Evolutionary conservation across 2,329 filamentous ascomycete genomes (phyloP).

Genomic region (Cryphonectria nitschkei): DNA sequence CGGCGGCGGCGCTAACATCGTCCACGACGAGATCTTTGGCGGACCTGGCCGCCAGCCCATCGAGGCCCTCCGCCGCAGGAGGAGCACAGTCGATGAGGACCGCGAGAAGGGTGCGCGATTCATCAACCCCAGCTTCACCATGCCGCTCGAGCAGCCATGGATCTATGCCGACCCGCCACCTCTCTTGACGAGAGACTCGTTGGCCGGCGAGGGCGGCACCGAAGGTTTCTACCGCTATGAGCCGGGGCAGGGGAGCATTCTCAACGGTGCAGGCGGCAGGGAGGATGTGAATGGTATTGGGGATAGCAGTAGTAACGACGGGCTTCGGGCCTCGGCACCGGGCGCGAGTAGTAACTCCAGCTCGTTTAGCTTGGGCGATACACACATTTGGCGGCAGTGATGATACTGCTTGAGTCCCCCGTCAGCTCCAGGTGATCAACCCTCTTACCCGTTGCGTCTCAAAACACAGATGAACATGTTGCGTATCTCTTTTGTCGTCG

Average conservation of each 20-base stretch:
- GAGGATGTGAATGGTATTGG: conserved; percentile 1
- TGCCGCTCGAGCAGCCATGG: conserved; percentile 73
- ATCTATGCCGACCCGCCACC: conserved; percentile 63
- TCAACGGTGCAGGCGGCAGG: conserved; percentile 1
- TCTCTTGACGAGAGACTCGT: conserved; percentile 28
- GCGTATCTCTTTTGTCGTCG: not conserved
- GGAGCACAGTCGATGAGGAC: conserved; percentile 73
- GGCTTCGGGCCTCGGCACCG: conserved; percentile 13
- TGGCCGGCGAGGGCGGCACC: conserved; percentile 19
- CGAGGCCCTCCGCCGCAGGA: conserved; percentile 50
- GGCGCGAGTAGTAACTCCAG: conserved; percentile 46
- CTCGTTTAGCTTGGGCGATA: conserved; percentile 53
- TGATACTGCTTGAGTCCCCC: not conserved
- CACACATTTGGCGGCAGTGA: conserved; percentile 52
- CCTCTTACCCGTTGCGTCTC: not conserved
- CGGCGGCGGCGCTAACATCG: conserved; percentile 28
- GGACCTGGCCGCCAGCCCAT: conserved; percentile 39
- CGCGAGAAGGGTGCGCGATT: conserved; percentile 72
- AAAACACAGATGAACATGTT: not conserved
- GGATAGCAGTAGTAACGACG: not conserved
- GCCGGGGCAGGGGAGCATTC: conserved; percentile 22
- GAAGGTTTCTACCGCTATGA: conserved; percentile 23
- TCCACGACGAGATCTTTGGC: conserved; percentile 43
- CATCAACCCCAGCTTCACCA: conserved; percentile 74
- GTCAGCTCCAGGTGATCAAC: not conserved